Evolutionary conservation across 371 early-diverging fungal genomes (phyloP).

Genomic region (Capillidium heterosporum): DNA sequence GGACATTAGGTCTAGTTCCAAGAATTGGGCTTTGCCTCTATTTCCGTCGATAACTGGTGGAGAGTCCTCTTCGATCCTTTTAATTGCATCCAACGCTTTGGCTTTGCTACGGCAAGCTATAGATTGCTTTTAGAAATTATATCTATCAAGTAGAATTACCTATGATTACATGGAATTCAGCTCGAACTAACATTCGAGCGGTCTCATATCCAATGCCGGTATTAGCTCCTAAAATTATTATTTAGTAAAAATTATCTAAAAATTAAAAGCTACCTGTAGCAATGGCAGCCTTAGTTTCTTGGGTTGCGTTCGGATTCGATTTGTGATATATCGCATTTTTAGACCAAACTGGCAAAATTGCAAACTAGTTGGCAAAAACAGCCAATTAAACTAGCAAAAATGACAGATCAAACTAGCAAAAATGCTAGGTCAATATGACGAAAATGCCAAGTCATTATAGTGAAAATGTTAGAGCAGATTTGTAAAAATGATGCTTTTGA

Average conservation of each 20-base stretch:
- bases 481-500: no score
- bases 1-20: constrained; percentile 10
- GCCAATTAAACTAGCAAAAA: no score
- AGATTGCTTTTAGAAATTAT: neutral
- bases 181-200: neutral
- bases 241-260: no score
- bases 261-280: neutral
- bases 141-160: neutral
- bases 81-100: constrained; percentile 8
- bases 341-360: no score
- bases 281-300: neutral
- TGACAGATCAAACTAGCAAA: no score
- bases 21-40: constrained; percentile 10
- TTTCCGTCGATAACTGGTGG: constrained; percentile 7
- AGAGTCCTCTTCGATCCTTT: constrained; percentile 7
- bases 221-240: neutral
- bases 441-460: no score
- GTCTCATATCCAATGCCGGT: constrained; percentile 6
- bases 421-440: no score
- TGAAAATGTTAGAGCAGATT: no score
- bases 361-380: no score
- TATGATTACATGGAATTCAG: constrained; percentile 1
- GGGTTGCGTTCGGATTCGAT: no score
- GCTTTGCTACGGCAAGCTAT: constrained; percentile 9
- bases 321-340: no score